These are phyloP conservation scores for Physcomitrium patens DNA, from an alignment of 225 moss, liverwort and hornwort species.

Conservation along the genomic window DNA sequence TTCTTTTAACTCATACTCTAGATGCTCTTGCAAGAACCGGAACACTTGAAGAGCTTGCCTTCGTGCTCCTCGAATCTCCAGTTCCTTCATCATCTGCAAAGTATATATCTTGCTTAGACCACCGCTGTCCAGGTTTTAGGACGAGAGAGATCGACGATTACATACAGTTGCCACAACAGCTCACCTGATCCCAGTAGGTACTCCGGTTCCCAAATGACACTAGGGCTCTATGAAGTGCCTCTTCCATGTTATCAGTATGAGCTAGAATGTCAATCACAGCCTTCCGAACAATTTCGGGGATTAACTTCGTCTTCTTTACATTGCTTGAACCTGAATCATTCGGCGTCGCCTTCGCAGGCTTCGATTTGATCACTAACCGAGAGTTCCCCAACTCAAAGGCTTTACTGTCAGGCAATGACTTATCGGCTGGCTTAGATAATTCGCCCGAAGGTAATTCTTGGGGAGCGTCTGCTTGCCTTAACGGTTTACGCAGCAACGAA, in stretches of 20 bases:
- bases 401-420: slow-evolving; percentile 32
- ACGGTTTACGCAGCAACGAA: slow-evolving; percentile 52
- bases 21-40: slow-evolving; percentile 61
- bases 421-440: slow-evolving; percentile 9
- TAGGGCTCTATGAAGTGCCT: slow-evolving; percentile 56
- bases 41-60: slow-evolving; percentile 89
- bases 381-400: slow-evolving; percentile 36
- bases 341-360: slow-evolving; percentile 32
- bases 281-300: slow-evolving; percentile 70
- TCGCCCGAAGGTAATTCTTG: slow-evolving; percentile 14
- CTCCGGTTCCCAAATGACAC: slow-evolving; percentile 62
- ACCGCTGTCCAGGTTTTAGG: background rate
- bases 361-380: slow-evolving; percentile 62
- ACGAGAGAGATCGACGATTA: background rate
- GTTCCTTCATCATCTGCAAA: slow-evolving; percentile 91
- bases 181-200: slow-evolving; percentile 86
- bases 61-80: slow-evolving; percentile 87
- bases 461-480: slow-evolving; percentile 26
- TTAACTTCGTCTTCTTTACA: slow-evolving; percentile 36
- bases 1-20: slow-evolving; percentile 58
- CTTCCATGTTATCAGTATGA: slow-evolving; percentile 60
- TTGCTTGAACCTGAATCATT: slow-evolving; percentile 27
- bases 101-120: slow-evolving; percentile 22
- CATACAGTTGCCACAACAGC: background rate
- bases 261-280: slow-evolving; percentile 82